Conservation (phyloP, 345 rosid genomes). For the Fremontodendron californicum region DNA sequence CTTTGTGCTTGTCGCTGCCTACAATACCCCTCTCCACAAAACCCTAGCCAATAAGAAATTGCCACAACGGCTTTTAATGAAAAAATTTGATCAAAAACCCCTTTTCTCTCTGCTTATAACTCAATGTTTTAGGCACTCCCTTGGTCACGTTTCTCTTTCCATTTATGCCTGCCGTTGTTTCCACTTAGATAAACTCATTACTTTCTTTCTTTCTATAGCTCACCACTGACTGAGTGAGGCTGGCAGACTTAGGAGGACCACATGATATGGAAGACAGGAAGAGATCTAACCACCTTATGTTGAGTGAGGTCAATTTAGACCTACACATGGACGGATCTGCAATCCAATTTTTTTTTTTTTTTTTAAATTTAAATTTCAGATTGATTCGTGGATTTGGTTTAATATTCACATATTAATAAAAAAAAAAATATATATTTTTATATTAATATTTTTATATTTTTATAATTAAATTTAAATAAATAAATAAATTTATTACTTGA, state of each 20-base stretch:
- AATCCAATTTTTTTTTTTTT: too few relatives aligned
- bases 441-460: too few relatives aligned
- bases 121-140: slow-evolving; percentile 19
- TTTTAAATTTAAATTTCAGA: too few relatives aligned
- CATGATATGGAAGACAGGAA: slow-evolving; percentile 46
- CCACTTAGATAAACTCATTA: slow-evolving; percentile 20
- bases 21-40: neutral
- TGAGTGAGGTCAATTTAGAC: too few relatives aligned
- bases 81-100: neutral
- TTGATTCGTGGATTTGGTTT: too few relatives aligned
- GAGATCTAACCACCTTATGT: too few relatives aligned
- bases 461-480: too few relatives aligned
- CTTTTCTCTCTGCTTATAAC: neutral
- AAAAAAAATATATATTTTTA: too few relatives aligned
- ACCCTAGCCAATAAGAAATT: slow-evolving; percentile 32
- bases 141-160: slow-evolving; percentile 40
- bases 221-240: slow-evolving; percentile 28
- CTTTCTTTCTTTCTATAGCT: slow-evolving; percentile 25
- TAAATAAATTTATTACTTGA: too few relatives aligned
- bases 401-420: too few relatives aligned
- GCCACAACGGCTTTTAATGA: too few relatives aligned
- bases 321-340: too few relatives aligned
- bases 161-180: slow-evolving; percentile 68
- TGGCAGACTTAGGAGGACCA: slow-evolving; percentile 71
- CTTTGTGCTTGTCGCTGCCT: slow-evolving; percentile 15